Evolutionary conservation across 2,329 filamentous ascomycete genomes (phyloP), one percentile per base, ranked within the genome.

Genomic region (Hirsutella rhossiliensis): DNA sequence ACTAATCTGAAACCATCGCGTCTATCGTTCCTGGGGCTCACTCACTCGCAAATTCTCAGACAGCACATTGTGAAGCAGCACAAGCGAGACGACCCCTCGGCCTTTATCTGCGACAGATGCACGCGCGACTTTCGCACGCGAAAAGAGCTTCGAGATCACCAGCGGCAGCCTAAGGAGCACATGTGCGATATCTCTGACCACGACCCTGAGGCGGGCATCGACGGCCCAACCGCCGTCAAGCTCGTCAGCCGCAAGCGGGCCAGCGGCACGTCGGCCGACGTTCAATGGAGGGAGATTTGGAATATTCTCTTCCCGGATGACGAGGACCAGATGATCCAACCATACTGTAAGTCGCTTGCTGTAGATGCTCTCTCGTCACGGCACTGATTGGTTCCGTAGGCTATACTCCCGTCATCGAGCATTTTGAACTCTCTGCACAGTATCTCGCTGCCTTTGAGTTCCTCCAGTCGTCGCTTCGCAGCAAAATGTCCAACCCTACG

Each of bases 31-130:
- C 9, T 9, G 23, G 6, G 4, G 31, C 13, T 34, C 6, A 15
- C n/a, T 5, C 1, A 2, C 5, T 37, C 9, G 17, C 36, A 58
- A 18, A 19, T 5, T 7, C 23, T 18, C 40, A 65, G 63, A 30
- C 64, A 67, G 44, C 64, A 67, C 42, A 67, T 67, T 17, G 62
- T 66, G 11, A 66, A 66, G 51, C 64, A 67, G 44, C 64, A 67
- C 40, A 66, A 65, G 47, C 60, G 64, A 7, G 62, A 65, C 11
- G 62, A 64, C 23, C 62, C 63, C 0, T 64, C 64, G 0, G 62
- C 64, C 2, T 66, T 64, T 12, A 56, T 65, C 15, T 67, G 64
- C 37, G 64, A 66, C 32, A 48, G 64, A 34, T 67, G 64, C 47
- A 67, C 61, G 18, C 61, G 58, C 13, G 62, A 66, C 45, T 67